phyloP scores from a whole-genome alignment of 805 yeast genomes.

The Spencermartinsiella europaea region DNA sequence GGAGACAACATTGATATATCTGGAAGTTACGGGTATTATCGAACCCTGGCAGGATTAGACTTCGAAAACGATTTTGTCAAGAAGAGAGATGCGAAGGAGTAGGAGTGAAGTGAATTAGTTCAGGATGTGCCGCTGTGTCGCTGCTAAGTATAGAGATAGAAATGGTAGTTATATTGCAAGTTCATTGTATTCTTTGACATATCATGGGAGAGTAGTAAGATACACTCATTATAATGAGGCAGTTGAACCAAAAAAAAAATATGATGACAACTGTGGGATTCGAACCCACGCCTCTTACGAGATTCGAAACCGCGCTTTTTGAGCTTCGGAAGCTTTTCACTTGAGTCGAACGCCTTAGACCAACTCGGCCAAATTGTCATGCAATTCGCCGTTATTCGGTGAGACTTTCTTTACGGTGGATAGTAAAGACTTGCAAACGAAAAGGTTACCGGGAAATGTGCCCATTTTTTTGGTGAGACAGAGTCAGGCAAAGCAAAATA shows the following conservation, averaged over 20 bases:
- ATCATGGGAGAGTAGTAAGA: neutral
- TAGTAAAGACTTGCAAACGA: too few relatives aligned
- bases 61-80: conserved; percentile 24
- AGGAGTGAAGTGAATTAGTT: neutral
- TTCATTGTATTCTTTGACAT: neutral
- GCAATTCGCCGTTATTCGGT: too few relatives aligned
- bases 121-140: neutral
- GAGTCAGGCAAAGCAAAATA: too few relatives aligned
- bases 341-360: conserved; percentile 55
- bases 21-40: conserved; percentile 25
- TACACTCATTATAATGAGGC: neutral
- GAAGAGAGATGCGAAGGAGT: conserved; percentile 8
- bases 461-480: too few relatives aligned
- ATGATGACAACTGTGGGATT: conserved; percentile 72
- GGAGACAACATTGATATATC: conserved; percentile 24
- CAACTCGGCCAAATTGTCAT: conserved; percentile 64
- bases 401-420: too few relatives aligned
- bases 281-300: conserved; percentile 86
- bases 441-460: too few relatives aligned
- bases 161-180: neutral
- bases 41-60: conserved; percentile 27
- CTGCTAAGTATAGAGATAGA: neutral
- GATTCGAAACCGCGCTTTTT: conserved; percentile 34
- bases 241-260: too few relatives aligned
- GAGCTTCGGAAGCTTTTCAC: conserved; percentile 52